Base-by-base conservation (phyloP, 2,329 filamentous ascomycete species). In the Grosmannia huntii region DNA sequence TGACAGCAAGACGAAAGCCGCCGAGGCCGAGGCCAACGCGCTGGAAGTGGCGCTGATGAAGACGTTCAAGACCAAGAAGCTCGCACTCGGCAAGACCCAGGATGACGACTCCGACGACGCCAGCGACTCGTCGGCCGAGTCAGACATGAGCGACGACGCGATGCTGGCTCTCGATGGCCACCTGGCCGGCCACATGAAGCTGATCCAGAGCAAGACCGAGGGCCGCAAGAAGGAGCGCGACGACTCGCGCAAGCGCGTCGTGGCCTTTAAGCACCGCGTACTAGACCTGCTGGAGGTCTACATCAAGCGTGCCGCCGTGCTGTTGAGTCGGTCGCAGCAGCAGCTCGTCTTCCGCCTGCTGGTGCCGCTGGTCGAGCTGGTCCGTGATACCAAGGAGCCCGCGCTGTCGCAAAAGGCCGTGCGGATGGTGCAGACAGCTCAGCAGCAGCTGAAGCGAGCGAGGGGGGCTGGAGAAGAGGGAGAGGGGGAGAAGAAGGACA, bases 191-290 rank as follows among this genome's bases (percentile, higher is more conserved):
- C 89, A 96, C 61, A 95, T 97, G 77, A 84, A 85, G 63, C 85
- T 91, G 63, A 56, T 65, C 60, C 84, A 85, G 54, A 82, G 81
- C 63, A 85, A 89, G 69, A 75, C 75, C 19, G 74, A 76, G 1
- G 85, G 79, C 68, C 86, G 87, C 67, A 94, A 91, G 73, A 88
- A 91, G 71, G 85, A 94, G 67, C 87, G 87, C 66, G 89, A 89
- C 68, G 87, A 92, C 60, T 91, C 92, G 57, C 94, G 89, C 68
- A 87, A 92, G 64, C 90, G 84, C 23, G 89, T 97, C 67, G 76
- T 95, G 66, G 91, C 92, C 72, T 96, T 99, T 79, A 99, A 99
- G 76, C 89, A 89, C 70, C 87, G 91, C 49, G 86, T 96, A 6
- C 80, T 97, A 5, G 94, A 97, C 67, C 80, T 97, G 1, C 77